Percentiles rank a stretch among this genome's conserved stretches.
Evolutionary conservation across 495 filamentous ascomycete species (phyloP).

Genomic region (Hypoxylon perforatum): DNA sequence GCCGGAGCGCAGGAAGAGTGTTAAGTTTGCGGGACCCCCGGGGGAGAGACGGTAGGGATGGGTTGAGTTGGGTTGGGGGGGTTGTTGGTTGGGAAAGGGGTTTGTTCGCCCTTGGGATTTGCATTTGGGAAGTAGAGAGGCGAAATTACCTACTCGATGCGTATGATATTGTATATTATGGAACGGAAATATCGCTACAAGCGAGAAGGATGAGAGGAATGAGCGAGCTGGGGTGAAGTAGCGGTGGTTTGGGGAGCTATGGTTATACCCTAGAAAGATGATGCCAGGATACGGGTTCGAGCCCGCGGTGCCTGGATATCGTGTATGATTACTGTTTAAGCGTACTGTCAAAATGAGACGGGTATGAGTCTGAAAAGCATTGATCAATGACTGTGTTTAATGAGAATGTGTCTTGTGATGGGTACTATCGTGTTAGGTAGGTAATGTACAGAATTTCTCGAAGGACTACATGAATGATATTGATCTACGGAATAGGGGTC

Average conservation of each 20-base stretch:
- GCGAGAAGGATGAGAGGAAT: no score
- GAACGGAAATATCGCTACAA: neutral
- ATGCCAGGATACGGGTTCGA: neutral
- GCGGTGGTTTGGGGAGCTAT: neutral
- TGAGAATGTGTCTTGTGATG: no score
- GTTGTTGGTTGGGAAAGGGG: no score
- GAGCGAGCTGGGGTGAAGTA: no score
- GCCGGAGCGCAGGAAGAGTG: slow-evolving; percentile 63
- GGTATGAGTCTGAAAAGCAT: neutral
- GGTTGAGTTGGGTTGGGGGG: neutral
- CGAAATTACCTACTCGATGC: no score
- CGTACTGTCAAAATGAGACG: no score
- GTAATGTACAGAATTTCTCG: no score
- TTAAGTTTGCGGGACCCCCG: slow-evolving; percentile 59
- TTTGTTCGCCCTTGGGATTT: no score
- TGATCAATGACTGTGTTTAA: neutral
- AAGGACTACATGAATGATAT: no score
- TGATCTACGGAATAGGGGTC: no score
- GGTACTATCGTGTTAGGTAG: no score
- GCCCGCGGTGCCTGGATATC: neutral
- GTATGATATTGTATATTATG: neutral
- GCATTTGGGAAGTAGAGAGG: neutral
- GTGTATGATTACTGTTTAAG: neutral
- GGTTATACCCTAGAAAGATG: neutral
- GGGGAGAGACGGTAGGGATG: slow-evolving; percentile 35